Base-by-base conservation (phyloP, 805 yeast genomes). In the Candida quercuum region DNA sequence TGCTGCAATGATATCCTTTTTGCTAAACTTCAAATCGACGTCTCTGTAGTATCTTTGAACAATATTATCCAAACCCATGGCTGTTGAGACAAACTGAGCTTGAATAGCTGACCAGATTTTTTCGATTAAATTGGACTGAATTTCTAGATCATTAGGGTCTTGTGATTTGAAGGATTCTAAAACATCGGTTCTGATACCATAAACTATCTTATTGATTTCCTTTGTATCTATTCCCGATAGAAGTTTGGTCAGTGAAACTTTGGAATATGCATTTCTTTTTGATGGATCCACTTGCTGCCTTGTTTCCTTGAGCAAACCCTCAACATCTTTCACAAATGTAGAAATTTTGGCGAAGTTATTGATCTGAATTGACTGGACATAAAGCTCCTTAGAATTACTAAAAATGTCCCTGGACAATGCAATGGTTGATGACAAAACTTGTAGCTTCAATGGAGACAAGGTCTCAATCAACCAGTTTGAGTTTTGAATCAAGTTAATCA, bases 21-120 rank as follows among this genome's bases (percentile, higher is more conserved):
- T 71, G 15, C 74, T 64, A 41, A 81, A 71, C 34, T 64, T 66
- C 25, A 66, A 58, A 26, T 68, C 74, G n/a, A 71, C 61, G 26
- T 78, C 81, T 36, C 66, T 65, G 38, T 67, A 69, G 42, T 70
- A 69, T 40, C 68, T 74, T 34, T 70, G 76, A 24, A 82, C 68
- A 15, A 84, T 66, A 1, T 66, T 63, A 44, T 69, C 70, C 40
- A 88, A 60, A 33, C 76, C 69, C 43, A 71, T 60, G 47, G 81
- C 76, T 19, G 76, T 64, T 6, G 71, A 66, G 16, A 74, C 71
- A 47, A 78, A 80, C 44, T 77, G 76, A 16, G 76, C 78, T 47
- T 81, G 86, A 40, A 85, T 61, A 15, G 83, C 78, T 13, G 70
- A 65, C 93, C 95, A 81, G 39, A 86, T 68, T 50, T 71, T 74